A percentile compares a stretch with the other conserved stretches of the same genome.
These are phyloP conservation scores for Pythium folliculosum DNA, from an alignment of 352 stramenopile genomes.

Conservation along the genomic window DNA sequence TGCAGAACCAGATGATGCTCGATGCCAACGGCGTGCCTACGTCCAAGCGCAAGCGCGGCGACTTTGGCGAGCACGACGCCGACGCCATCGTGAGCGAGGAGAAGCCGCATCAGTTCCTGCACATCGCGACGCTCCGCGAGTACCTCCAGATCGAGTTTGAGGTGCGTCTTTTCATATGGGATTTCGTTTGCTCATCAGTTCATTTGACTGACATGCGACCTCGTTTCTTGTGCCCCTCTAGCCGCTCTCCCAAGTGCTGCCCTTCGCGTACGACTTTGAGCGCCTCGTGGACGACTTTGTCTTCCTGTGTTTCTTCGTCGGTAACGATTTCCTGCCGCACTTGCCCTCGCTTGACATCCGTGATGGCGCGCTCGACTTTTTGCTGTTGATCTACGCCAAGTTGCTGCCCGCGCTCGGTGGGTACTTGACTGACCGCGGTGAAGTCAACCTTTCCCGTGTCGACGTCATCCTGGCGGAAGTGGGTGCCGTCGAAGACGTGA, in stretches of 20 bases:
- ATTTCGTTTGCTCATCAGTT: not conserved
- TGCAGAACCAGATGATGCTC: constrained; percentile 59
- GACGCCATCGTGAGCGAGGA: constrained; percentile 81
- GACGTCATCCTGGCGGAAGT: constrained; percentile 97
- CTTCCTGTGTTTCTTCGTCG: constrained; percentile 99
- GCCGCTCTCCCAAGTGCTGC: constrained; percentile 68
- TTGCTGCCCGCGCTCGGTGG: constrained; percentile 81
- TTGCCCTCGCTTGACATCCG: constrained; percentile 98
- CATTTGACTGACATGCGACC: not conserved
- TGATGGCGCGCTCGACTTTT: constrained; percentile 97
- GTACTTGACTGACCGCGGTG: constrained; percentile 95
- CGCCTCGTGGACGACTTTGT: constrained; percentile 99
- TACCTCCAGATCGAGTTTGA: constrained; percentile 95
- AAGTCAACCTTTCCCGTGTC: constrained; percentile 94
- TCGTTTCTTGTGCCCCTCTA: constrained; percentile 21
- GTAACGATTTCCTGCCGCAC: constrained; percentile 99
- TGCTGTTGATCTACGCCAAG: constrained; percentile 97
- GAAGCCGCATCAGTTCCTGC: constrained; percentile 94
- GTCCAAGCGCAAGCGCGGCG: constrained; percentile 73
- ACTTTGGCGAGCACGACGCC: constrained; percentile 83
- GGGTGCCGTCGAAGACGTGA: constrained; percentile 95
- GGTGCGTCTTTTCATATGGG: constrained; percentile 18
- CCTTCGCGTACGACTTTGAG: constrained; percentile 97
- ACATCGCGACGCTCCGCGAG: constrained; percentile 93
- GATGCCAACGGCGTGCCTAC: constrained; percentile 73